Base-by-base conservation (phyloP, 1,284 basidiomycete species). In the Ustanciosporium gigantosporum region DNA sequence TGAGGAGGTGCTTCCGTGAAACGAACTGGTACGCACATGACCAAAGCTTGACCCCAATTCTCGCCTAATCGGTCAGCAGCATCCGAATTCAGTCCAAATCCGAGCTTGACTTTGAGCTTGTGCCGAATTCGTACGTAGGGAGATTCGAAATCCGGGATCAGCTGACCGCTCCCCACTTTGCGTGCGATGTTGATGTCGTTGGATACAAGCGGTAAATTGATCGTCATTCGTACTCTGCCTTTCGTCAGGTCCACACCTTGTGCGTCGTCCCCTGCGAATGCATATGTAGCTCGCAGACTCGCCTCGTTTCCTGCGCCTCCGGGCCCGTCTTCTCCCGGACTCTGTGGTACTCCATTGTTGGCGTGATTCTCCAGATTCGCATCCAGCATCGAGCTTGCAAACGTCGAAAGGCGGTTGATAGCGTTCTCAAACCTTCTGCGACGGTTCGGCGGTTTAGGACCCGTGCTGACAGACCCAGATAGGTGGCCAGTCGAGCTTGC, bases 61-160 rank as follows among this genome's bases (percentile, higher is more conserved):
- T 59, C 46, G 3, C 53, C 65, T 23, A 37, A 24, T 13, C 41
- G 43, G 5, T 36, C 25, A 15, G 44, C 52, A 2, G 56, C 50
- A 27, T 64, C 56, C 1, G 49, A 21, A 17, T 65, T 66, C 38
- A 74, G 67, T 1, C 72, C 73, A 22, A 77, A 76, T 20, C 70
- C 68, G 2, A 77, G 57, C 50, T 77, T 77, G 40, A 77, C 75
- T 40, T 74, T 73, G 49, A 77, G 66, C 62, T 76, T 76, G 68
- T 77, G 75, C 21, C 74, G 61, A 29, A 76, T 43, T 17, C 74
- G 66, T 15, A 71, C 66, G 38, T 70, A 73, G 0, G 75, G 74
- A 35, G 68, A 72, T 25, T 77, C 75, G 51, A 70, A 77, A 56
- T 77, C 75, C 4, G 75, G 42, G 17, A 76, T 48, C 13, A 77